Base-by-base conservation (phyloP, 1,139 yeast species). In the Saccharomycopsis hybrid region DNA sequence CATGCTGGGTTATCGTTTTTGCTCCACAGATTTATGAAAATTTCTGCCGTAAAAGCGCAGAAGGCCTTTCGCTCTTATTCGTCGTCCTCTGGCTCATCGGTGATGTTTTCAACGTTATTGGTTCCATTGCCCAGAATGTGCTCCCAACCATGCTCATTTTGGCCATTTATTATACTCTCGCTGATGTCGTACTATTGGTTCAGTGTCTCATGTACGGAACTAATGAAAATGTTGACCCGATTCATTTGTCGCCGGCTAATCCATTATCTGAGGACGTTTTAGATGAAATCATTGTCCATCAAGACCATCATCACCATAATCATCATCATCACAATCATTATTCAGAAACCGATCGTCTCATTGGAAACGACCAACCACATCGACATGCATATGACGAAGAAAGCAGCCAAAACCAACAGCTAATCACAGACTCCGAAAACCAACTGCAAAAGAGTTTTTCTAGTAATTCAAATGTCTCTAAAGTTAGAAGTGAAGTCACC, bases 21-120 rank as follows among this genome's bases (percentile, higher is more conserved):
- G 95, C 96, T 40, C 98, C 98, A n/a, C 98, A 92, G 64, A 84
- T 92, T 43, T 90, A 88, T 65, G 97, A 92, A 63, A 90, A 90
- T 62, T 89, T 86, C 63, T 75, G 76, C 55, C 72, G 97, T 61
- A 82, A 85, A 63, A 80, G 89, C 36, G 80, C 95, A 2, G 96
- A 89, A 54, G 97, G 97, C 1, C 73, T 90, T 35, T 87, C 96
- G 4, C 67, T 89, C 39, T 69, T 84, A 57, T 90, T 90, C 64
- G 87, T 90, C 32, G 75, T 87, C 3, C 72, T 90, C 41, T 90
- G 97, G 97, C 72, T 79, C 49, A 81, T 80, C 0, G 97, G 97
- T 42, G 97, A 90, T 65, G 78, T 90, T 0, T 89, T 90, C 69
- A 90, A 90, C 61, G 92, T 89, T 4, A 69, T 90, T 40, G 97